phyloP scores from a whole-genome alignment of 2,329 filamentous ascomycete species.

The Leptodontidium sp. region DNA sequence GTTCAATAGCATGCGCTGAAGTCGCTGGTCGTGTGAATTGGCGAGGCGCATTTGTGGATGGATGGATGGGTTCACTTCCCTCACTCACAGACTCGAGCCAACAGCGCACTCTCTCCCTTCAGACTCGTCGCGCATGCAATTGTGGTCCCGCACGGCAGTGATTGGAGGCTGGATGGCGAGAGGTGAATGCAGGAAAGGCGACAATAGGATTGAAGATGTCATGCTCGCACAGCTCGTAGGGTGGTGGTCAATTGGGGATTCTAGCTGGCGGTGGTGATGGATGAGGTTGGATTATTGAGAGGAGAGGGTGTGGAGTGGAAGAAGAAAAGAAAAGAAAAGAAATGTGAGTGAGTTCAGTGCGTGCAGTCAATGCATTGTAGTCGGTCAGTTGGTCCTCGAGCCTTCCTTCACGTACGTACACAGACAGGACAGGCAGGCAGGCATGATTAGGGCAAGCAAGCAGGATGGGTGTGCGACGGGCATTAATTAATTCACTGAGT shows the following conservation, averaged over 20 bases:
- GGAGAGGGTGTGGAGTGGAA: background rate
- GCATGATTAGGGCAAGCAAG: background rate
- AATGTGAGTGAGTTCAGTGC: too few relatives aligned
- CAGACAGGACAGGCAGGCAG: background rate
- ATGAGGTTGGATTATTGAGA: conserved; percentile 4
- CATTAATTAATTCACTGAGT: too few relatives aligned
- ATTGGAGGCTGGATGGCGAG: conserved; percentile 13
- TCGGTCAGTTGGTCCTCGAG: too few relatives aligned
- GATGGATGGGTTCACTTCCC: background rate
- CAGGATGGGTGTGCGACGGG: too few relatives aligned
- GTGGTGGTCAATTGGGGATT: conserved; percentile 28
- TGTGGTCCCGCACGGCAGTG: background rate
- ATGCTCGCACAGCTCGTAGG: conserved; percentile 34
- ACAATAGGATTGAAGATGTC: conserved; percentile 29
- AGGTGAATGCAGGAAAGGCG: conserved; percentile 23
- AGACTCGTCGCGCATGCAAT: conserved; percentile 23
- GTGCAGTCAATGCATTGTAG: too few relatives aligned
- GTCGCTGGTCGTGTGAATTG: conserved; percentile 10
- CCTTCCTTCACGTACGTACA: too few relatives aligned
- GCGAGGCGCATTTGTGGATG: conserved; percentile 13
- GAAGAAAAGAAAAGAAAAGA: background rate
- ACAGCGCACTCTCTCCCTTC: background rate
- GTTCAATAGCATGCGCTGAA: conserved; percentile 10
- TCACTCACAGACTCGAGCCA: background rate
- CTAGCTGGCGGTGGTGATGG: background rate